These are phyloP conservation scores for Neopestalotiopsis sp. DNA, from an alignment of 2,329 filamentous ascomycete species.

Conservation along the genomic window DNA sequence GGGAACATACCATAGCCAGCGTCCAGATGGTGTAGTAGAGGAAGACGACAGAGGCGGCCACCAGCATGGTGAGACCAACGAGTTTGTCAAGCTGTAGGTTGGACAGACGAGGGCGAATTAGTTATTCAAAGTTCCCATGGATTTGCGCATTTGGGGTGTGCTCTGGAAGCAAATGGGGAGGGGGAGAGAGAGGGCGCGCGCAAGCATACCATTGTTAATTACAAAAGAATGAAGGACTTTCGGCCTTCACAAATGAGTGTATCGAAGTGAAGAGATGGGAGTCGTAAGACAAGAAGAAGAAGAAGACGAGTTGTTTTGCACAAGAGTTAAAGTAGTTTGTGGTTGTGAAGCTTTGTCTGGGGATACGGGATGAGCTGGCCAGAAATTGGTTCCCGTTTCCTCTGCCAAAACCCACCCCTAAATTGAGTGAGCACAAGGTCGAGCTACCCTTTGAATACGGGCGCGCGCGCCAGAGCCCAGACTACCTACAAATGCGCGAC, in stretches of 20 bases:
- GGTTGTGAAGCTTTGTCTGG: background rate
- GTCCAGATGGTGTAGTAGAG: constrained; percentile 98
- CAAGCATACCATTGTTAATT: constrained; percentile 36
- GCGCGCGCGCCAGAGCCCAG: background rate
- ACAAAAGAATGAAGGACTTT: constrained; percentile 12
- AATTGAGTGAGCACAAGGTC: background rate
- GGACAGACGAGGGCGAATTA: constrained; percentile 19
- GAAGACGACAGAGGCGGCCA: constrained; percentile 68
- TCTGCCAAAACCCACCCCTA: background rate
- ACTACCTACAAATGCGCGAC: background rate
- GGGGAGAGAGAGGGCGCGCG: background rate
- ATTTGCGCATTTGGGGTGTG: background rate
- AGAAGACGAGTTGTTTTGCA: background rate
- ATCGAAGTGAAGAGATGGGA: constrained; percentile 1
- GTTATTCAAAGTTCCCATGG: background rate
- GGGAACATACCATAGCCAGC: constrained; percentile 80
- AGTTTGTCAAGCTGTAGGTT: constrained; percentile 92
- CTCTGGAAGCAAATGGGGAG: background rate
- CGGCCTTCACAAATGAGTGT: constrained; percentile 19
- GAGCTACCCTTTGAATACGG: background rate
- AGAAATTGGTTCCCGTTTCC: constrained; percentile 7
- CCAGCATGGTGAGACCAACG: constrained; percentile 70
- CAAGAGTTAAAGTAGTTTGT: background rate
- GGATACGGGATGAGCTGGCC: constrained; percentile 13
- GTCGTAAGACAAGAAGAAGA: background rate